A percentile compares a stretch with the other conserved stretches of the same genome.
Conservation (phyloP, 495 filamentous ascomycete genomes). For the Hyaloscypha bicolor region DNA sequence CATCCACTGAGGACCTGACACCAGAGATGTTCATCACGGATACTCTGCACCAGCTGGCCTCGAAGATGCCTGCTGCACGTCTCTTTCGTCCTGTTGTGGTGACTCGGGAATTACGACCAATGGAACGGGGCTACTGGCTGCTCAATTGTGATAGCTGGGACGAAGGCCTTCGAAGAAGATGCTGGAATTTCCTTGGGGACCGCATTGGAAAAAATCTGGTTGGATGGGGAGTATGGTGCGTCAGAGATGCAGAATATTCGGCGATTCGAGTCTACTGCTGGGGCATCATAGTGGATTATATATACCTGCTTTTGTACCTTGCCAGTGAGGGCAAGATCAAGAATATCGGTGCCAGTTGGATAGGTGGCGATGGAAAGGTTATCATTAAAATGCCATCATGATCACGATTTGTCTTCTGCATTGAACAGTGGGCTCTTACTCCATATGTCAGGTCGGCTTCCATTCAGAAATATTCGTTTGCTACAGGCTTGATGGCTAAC, state of each 20-base stretch:
- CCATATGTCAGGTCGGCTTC: neutral
- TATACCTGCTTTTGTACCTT: slow-evolving; percentile 67
- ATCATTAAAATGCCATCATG: slow-evolving; percentile 44
- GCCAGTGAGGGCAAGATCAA: slow-evolving; percentile 60
- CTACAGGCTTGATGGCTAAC: neutral
- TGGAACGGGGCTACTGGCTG: slow-evolving; percentile 73
- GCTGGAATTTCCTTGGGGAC: slow-evolving; percentile 63
- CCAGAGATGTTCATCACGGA: slow-evolving; percentile 55
- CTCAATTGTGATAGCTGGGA: slow-evolving; percentile 53
- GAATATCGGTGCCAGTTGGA: slow-evolving; percentile 57
- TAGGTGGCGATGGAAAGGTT: slow-evolving; percentile 53
- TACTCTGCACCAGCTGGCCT: slow-evolving; percentile 52
- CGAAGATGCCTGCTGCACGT: slow-evolving; percentile 49
- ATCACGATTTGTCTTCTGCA: neutral
- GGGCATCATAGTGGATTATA: slow-evolving; percentile 61
- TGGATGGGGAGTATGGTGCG: slow-evolving; percentile 67
- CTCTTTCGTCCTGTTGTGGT: slow-evolving; percentile 56
- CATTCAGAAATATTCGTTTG: neutral
- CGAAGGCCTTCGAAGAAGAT: slow-evolving; percentile 40
- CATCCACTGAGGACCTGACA: slow-evolving; percentile 42
- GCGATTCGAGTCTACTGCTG: slow-evolving; percentile 65
- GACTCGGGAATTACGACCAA: slow-evolving; percentile 49
- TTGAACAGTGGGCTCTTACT: too few species aligned
- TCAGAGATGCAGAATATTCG: slow-evolving; percentile 39
- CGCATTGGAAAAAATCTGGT: slow-evolving; percentile 60